A percentile compares a stretch with the other conserved stretches of the same genome.
Evolutionary conservation across 768 basidiomycete genomes (phyloP).

Genomic region (Boletus coccyginus): DNA sequence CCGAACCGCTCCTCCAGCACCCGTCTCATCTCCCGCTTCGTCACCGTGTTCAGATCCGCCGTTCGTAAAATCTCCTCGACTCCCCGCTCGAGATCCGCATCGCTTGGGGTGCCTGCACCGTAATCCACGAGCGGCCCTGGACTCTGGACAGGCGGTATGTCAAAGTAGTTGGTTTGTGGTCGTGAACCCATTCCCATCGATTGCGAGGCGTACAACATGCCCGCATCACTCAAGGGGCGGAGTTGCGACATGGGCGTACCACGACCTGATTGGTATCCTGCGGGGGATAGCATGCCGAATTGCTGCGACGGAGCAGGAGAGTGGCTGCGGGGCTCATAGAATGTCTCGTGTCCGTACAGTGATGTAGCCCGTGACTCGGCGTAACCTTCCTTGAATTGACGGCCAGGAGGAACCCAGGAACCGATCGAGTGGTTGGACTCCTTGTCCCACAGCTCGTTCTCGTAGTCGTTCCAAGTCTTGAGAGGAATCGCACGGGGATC

Average conservation of each 20-base stretch:
- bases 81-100: conserved; percentile 69
- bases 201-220: conserved; percentile 55
- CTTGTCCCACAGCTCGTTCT: conserved; percentile 97
- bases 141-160: conserved; percentile 52
- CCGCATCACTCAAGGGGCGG: conserved; percentile 32
- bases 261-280: conserved; percentile 75
- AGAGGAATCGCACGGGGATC: conserved; percentile 91
- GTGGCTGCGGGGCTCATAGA: conserved; percentile 71
- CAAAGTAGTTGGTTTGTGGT: conserved; percentile 75
- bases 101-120: conserved; percentile 50
- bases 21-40: conserved; percentile 87
- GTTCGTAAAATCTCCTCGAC: conserved; percentile 70
- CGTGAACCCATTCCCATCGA: conserved; percentile 64
- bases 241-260: conserved; percentile 61
- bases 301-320: conserved; percentile 74
- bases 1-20: conserved; percentile 82
- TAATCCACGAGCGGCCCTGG: conserved; percentile 49
- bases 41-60: conserved; percentile 87
- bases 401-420: conserved; percentile 83
- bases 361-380: conserved; percentile 77
- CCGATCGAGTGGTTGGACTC: conserved; percentile 95
- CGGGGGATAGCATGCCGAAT: conserved; percentile 51
- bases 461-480: conserved; percentile 96
- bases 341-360: conserved; percentile 83
- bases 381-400: conserved; percentile 69